Evolutionary conservation across 2,329 filamentous ascomycete species (phyloP).

Genomic region (Pseudogymnoascus sp.): DNA sequence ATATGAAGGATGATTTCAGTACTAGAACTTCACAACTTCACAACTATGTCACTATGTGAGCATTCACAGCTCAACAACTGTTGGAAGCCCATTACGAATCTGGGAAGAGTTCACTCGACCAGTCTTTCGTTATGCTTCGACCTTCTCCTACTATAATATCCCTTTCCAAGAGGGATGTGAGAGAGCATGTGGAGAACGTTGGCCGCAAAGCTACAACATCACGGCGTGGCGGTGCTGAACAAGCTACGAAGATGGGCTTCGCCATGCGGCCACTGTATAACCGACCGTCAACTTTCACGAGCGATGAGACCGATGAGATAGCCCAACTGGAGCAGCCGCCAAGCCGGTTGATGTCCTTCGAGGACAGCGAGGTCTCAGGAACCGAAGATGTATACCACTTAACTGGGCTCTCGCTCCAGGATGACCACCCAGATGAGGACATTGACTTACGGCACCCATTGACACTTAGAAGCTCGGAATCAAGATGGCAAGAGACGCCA

Average conservation of each 20-base stretch:
- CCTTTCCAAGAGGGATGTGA: constrained; percentile 1
- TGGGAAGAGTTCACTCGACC: background rate
- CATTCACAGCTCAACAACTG: background rate
- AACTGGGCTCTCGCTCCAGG: background rate
- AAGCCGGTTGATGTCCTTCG: background rate
- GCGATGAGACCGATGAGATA: background rate
- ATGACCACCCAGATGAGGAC: background rate
- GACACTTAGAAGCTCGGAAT: background rate
- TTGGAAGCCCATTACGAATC: background rate
- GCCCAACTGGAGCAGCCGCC: background rate
- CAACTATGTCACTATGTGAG: background rate
- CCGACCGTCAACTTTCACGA: background rate
- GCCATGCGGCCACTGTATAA: background rate
- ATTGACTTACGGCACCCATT: background rate
- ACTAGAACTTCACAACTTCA: background rate
- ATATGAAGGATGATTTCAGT: background rate
- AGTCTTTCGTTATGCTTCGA: background rate
- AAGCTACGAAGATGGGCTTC: background rate
- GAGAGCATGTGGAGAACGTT: constrained; percentile 7
- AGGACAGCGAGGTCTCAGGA: background rate
- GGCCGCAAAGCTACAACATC: background rate
- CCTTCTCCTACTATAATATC: constrained; percentile 4
- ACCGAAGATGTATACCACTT: background rate
- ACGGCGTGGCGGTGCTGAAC: background rate
- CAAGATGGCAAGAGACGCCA: background rate